Evolutionary conservation across 371 early-diverging fungal genomes (phyloP).

Genomic region (Apophysomyces ossiformis): DNA sequence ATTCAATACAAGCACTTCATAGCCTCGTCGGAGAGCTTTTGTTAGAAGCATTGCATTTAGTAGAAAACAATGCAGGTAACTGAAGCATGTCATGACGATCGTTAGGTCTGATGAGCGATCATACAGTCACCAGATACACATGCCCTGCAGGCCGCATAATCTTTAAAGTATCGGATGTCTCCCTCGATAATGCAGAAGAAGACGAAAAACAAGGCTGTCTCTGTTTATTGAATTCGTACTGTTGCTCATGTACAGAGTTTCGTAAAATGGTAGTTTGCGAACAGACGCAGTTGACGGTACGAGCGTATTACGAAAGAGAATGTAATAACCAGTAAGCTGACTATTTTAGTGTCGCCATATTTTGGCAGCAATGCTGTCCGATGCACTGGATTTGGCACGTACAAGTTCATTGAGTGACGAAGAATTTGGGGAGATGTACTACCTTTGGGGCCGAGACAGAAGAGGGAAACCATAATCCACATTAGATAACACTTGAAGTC

Average conservation of each 20-base stretch:
- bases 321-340: not conserved
- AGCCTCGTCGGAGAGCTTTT: not conserved
- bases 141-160: not conserved
- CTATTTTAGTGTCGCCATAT: not conserved
- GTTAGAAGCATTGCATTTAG: not conserved
- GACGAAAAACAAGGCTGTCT: not conserved
- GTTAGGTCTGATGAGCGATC: not conserved
- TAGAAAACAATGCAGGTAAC: not conserved
- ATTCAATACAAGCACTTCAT: not conserved
- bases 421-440: constrained; percentile 2
- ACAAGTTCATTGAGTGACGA: not conserved
- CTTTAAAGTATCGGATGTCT: not conserved
- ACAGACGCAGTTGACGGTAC: not conserved
- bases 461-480: too few relatives aligned
- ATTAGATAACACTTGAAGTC: too few relatives aligned
- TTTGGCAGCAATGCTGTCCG: not conserved
- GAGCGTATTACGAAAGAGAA: not conserved
- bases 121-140: not conserved
- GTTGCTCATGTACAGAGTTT: not conserved
- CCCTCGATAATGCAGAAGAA: not conserved
- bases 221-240: not conserved
- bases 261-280: not conserved
- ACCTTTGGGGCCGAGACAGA: not conserved
- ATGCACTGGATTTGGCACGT: not conserved
- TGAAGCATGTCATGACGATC: not conserved